Evolutionary conservation across 352 stramenopile genomes (phyloP).

Genomic region (Phytophthora foliorum): DNA sequence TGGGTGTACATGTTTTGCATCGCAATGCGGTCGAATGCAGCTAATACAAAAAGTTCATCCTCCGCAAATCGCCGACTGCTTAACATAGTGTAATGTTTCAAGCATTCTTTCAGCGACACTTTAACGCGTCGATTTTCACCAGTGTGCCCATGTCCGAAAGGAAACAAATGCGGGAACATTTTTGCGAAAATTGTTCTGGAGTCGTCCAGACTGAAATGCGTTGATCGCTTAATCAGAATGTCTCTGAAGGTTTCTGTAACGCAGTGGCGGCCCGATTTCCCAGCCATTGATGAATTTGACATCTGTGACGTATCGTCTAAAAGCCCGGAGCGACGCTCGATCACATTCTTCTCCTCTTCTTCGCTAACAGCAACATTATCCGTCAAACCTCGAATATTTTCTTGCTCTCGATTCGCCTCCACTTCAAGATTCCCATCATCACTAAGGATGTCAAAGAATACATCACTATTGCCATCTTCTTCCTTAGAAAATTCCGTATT

Average conservation of each 20-base stretch:
- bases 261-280: neutral
- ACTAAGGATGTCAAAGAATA: neutral
- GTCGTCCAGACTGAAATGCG: neutral
- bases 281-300: neutral
- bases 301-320: neutral
- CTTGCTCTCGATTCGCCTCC: conserved; percentile 2
- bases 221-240: neutral
- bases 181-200: neutral
- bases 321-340: neutral
- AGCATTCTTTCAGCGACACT: neutral
- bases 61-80: conserved; percentile 10
- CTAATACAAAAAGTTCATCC: conserved; percentile 10
- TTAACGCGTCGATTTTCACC: no score
- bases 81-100: conserved; percentile 14
- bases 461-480: neutral
- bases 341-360: neutral
- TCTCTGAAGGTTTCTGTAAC: neutral
- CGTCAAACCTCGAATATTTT: conserved; percentile 2
- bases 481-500: neutral
- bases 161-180: neutral
- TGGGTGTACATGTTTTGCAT: conserved; percentile 18
- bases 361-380: neutral
- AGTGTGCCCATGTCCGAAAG: no score
- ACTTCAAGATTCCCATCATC: neutral
- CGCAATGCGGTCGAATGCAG: neutral